phyloP scores from a whole-genome alignment of 2,329 filamentous ascomycete genomes.

The Botrytis squamosa region DNA sequence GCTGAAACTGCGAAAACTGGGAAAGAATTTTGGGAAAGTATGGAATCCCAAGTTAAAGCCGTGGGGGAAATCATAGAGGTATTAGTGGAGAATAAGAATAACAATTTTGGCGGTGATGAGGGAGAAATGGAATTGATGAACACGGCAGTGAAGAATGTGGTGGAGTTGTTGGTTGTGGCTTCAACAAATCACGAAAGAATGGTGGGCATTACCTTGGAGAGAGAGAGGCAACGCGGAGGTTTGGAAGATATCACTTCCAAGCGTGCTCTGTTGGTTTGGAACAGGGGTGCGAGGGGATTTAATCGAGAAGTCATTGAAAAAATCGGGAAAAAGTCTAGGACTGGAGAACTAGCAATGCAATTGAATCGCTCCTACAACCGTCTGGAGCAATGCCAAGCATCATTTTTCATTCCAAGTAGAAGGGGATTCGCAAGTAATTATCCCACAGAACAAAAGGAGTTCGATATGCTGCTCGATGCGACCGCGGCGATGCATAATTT shows the following conservation, averaged over 20 bases:
- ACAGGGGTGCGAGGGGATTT: not conserved
- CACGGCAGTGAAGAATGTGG: not conserved
- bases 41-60: not conserved
- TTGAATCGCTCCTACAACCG: not conserved
- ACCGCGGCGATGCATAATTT: not conserved
- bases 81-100: not conserved
- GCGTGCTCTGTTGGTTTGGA: not conserved
- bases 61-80: not conserved
- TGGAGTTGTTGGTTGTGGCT: not conserved
- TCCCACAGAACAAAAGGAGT: not conserved
- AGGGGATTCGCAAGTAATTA: not conserved
- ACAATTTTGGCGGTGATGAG: not conserved
- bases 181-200: not conserved
- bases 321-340: not conserved
- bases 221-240: not conserved
- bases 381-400: conserved; percentile 4
- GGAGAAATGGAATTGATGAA: not conserved
- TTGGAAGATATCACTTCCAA: not conserved
- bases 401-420: not conserved
- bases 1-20: not conserved
- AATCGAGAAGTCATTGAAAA: conserved; percentile 6
- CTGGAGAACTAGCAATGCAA: not conserved
- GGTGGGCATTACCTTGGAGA: not conserved
- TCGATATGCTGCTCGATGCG: not conserved
- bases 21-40: not conserved